Evolutionary conservation across 2,329 filamentous ascomycete genomes (phyloP).

Genomic region (Aspergillus hortae): DNA sequence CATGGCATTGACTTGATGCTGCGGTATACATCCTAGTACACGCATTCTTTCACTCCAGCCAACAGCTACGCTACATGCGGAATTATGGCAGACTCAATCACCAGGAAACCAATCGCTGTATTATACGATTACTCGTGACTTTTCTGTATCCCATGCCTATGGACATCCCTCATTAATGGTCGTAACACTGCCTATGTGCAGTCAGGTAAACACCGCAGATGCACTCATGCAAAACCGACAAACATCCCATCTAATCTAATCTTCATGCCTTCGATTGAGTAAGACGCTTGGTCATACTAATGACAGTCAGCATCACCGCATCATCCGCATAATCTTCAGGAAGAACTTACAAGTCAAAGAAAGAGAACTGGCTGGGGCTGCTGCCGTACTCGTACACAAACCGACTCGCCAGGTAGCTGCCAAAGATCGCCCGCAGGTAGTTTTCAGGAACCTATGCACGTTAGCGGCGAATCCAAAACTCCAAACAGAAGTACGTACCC

Average conservation of each 20-base stretch:
- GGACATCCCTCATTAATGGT: conserved; percentile 10
- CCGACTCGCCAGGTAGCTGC: conserved; percentile 87
- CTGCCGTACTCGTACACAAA: conserved; percentile 97
- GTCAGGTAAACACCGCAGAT: conserved; percentile 12
- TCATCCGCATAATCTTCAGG: too few relatives aligned
- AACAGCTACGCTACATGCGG: not conserved
- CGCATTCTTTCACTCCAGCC: too few relatives aligned
- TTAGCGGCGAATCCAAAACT: conserved; percentile 15
- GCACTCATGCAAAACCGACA: conserved; percentile 9
- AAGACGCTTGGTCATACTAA: conserved; percentile 38
- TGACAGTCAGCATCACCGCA: conserved; percentile 1
- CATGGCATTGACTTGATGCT: too few relatives aligned
- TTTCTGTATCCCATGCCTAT: conserved; percentile 13
- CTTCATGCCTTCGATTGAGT: conserved; percentile 26
- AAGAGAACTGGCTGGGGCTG: conserved; percentile 90
- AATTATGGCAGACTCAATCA: not conserved
- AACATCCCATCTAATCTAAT: conserved; percentile 9
- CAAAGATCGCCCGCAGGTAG: conserved; percentile 93
- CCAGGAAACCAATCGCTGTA: conserved; percentile 1
- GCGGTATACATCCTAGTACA: too few relatives aligned
- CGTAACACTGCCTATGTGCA: conserved; percentile 15
- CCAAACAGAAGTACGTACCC: conserved; percentile 52
- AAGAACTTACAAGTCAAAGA: conserved; percentile 90
- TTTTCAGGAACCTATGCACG: conserved; percentile 70
- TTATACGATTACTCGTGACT: conserved; percentile 8